Evolutionary conservation across 169 alveolate genomes (phyloP).

Genomic region (Plasmodium reichenowi): DNA sequence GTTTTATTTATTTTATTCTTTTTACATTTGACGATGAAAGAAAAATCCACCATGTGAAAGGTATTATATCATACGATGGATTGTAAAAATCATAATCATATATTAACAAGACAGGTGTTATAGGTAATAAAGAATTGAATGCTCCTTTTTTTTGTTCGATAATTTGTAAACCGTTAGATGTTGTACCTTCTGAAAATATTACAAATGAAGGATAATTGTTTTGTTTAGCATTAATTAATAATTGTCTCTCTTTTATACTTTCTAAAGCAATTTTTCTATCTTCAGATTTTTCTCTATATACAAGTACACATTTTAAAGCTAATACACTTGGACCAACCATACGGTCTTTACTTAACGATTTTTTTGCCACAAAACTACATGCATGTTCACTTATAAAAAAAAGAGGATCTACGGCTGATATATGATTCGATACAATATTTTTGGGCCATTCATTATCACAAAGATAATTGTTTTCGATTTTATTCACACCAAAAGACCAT

Average conservation of each 20-base stretch:
- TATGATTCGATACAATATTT: slow-evolving; percentile 66
- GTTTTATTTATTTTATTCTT: background rate
- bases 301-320: slow-evolving; percentile 63
- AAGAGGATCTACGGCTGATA: slow-evolving; percentile 58
- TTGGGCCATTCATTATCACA: slow-evolving; percentile 76
- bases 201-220: slow-evolving; percentile 62
- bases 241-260: slow-evolving; percentile 58
- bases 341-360: slow-evolving; percentile 48
- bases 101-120: slow-evolving; percentile 59
- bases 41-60: slow-evolving; percentile 66
- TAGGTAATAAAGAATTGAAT: slow-evolving; percentile 38
- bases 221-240: slow-evolving; percentile 22
- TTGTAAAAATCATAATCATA: slow-evolving; percentile 51
- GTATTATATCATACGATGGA: slow-evolving; percentile 60
- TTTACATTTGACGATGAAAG: slow-evolving; percentile 29
- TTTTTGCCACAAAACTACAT: slow-evolving; percentile 74
- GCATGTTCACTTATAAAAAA: slow-evolving; percentile 72
- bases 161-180: slow-evolving; percentile 57
- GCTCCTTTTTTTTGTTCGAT: slow-evolving; percentile 70
- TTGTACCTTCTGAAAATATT: slow-evolving; percentile 72
- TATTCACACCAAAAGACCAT: slow-evolving; percentile 48
- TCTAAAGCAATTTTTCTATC: slow-evolving; percentile 53
- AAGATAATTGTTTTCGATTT: slow-evolving; percentile 32
- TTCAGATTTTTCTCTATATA: slow-evolving; percentile 66
- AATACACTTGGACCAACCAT: slow-evolving; percentile 38